phyloP scores from a whole-genome alignment of 2,329 filamentous ascomycete genomes.

The Botrytis tulipae region DNA sequence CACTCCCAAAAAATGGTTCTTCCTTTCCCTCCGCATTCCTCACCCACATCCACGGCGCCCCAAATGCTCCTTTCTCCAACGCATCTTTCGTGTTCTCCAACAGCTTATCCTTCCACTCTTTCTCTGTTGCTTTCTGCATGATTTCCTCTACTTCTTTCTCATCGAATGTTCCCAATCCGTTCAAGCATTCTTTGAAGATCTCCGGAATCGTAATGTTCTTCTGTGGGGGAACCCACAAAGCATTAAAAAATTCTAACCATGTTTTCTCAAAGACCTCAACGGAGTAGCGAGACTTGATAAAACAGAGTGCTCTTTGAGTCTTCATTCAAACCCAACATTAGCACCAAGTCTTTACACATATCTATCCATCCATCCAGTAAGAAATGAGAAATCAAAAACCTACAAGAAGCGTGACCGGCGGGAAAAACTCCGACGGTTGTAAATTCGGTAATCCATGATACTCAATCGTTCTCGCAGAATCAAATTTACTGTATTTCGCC shows the following conservation, averaged over 20 bases:
- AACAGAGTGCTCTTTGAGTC: conserved; percentile 64
- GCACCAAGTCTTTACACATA: neutral
- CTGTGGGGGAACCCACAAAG: conserved; percentile 61
- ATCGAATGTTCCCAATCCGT: conserved; percentile 44
- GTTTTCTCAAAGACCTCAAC: conserved; percentile 49
- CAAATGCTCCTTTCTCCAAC: conserved; percentile 67
- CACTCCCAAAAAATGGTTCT: conserved; percentile 76
- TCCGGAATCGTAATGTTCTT: conserved; percentile 59
- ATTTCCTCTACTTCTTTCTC: conserved; percentile 54
- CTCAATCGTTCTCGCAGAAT: conserved; percentile 48
- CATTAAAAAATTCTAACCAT: conserved; percentile 55
- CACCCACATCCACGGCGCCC: conserved; percentile 74
- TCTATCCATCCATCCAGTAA: neutral
- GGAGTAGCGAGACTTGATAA: conserved; percentile 60
- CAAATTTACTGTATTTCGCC: conserved; percentile 54
- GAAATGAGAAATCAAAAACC: conserved; percentile 16
- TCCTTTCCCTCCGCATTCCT: conserved; percentile 54
- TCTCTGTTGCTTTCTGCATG: conserved; percentile 49
- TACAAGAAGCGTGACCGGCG: conserved; percentile 53
- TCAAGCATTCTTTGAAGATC: conserved; percentile 47
- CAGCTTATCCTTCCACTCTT: conserved; percentile 53
- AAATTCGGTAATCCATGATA: conserved; percentile 49
- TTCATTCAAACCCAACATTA: conserved; percentile 38
- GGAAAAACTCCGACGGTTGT: conserved; percentile 49
- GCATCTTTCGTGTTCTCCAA: conserved; percentile 59